A percentile compares a stretch with the other conserved stretches of the same genome.
These are phyloP conservation scores for Saxophila tyrrhenica DNA, from an alignment of 495 filamentous ascomycete genomes.

Conservation along the genomic window DNA sequence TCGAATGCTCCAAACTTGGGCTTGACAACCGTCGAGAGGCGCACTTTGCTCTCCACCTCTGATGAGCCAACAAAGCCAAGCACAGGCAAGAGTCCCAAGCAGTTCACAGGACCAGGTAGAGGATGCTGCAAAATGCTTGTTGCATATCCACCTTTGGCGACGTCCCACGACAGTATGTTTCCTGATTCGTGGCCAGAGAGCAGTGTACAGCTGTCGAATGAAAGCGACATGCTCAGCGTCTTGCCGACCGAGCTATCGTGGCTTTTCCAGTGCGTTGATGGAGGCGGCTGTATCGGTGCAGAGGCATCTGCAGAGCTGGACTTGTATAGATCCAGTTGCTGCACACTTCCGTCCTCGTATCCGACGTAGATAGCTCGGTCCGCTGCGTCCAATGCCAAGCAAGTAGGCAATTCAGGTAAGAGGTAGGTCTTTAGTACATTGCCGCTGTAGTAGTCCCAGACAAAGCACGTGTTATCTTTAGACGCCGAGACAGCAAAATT, in stretches of 20 bases:
- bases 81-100: constrained; percentile 56
- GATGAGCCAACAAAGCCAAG: constrained; percentile 39
- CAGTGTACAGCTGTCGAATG: constrained; percentile 70
- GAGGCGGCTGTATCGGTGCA: constrained; percentile 20
- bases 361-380: constrained; percentile 73
- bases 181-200: constrained; percentile 74
- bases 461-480: constrained; percentile 67
- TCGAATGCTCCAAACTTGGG: constrained; percentile 46
- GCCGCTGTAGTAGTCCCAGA: constrained; percentile 82
- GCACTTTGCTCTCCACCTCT: constrained; percentile 32
- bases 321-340: constrained; percentile 64
- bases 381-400: constrained; percentile 67
- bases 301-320: constrained; percentile 6
- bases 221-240: constrained; percentile 52
- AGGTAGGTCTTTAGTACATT: constrained; percentile 66
- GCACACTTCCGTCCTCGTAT: constrained; percentile 72
- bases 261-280: constrained; percentile 48
- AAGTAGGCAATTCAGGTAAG: constrained; percentile 58
- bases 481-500: constrained; percentile 70
- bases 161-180: constrained; percentile 69
- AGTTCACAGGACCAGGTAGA: constrained; percentile 60
- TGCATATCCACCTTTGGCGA: constrained; percentile 50
- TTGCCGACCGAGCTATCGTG: constrained; percentile 49
- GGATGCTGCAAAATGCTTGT: constrained; percentile 55
- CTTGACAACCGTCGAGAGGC: constrained; percentile 55